These are phyloP conservation scores for Wickerhamomyces rabaulensis DNA, from an alignment of 805 yeast genomes.

Conservation along the genomic window DNA sequence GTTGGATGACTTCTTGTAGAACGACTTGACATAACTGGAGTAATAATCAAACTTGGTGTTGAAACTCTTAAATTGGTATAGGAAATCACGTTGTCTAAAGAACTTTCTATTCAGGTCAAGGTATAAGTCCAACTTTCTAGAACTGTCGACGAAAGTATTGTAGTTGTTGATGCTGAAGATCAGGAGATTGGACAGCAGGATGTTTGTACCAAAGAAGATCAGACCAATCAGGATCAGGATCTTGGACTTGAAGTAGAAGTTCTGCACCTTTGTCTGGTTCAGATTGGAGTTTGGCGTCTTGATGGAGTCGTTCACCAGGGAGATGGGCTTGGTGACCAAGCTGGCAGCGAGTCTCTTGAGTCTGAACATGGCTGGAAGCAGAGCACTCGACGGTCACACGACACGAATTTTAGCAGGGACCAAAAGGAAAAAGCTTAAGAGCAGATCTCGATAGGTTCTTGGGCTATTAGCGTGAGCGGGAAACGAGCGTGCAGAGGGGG, in stretches of 20 bases:
- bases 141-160: slow-evolving; percentile 13
- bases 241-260: slow-evolving; percentile 19
- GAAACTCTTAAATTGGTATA: slow-evolving; percentile 15
- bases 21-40: not conserved
- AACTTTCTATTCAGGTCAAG: slow-evolving; percentile 15
- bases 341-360: not conserved
- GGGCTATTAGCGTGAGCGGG: too few relatives aligned
- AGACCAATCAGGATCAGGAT: slow-evolving; percentile 17
- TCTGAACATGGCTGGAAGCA: not conserved
- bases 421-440: too few relatives aligned
- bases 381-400: not conserved
- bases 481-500: not conserved
- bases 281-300: not conserved
- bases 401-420: too few relatives aligned
- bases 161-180: slow-evolving; percentile 18
- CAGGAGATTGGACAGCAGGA: slow-evolving; percentile 13
- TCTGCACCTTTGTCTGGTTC: slow-evolving; percentile 5
- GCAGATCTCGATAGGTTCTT: too few relatives aligned
- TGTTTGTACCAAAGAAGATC: slow-evolving; percentile 16
- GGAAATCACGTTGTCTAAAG: slow-evolving; percentile 16
- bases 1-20: not conserved
- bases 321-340: not conserved
- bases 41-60: slow-evolving; percentile 5
- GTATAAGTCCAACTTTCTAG: slow-evolving; percentile 16
- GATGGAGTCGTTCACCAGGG: not conserved